Evolutionary conservation across 2,329 filamentous ascomycete species (phyloP).

Genomic region (Malbranchea zuffiana): DNA sequence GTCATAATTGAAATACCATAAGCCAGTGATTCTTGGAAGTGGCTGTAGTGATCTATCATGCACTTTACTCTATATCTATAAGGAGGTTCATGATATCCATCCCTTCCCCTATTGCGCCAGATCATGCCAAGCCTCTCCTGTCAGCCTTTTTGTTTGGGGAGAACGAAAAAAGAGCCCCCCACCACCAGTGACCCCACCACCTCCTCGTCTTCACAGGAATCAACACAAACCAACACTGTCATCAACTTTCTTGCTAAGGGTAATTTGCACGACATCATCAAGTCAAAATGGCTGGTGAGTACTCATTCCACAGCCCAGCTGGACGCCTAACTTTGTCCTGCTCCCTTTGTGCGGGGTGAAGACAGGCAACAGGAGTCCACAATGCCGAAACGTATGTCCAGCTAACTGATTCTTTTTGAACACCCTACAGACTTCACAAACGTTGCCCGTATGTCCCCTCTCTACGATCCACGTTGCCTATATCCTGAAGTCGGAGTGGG

Average conservation of each 20-base stretch:
- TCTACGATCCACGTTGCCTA: slow-evolving; percentile 29
- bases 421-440: slow-evolving; percentile 25
- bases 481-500: slow-evolving; percentile 29
- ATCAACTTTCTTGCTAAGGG: slow-evolving; percentile 5
- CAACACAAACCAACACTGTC: slow-evolving; percentile 3
- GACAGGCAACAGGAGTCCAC: not conserved
- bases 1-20: no score
- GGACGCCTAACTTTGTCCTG: not conserved
- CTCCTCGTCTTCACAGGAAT: slow-evolving; percentile 7
- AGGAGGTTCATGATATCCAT: no score
- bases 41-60: no score
- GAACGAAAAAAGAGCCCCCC: slow-evolving; percentile 3
- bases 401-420: not conserved
- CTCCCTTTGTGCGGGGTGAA: not conserved
- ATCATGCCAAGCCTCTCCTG: not conserved
- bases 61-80: no score
- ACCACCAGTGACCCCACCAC: slow-evolving; percentile 14
- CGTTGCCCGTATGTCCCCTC: slow-evolving; percentile 31
- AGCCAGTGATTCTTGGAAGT: no score
- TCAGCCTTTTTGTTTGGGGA: not conserved
- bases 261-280: not conserved
- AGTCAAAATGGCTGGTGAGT: slow-evolving; percentile 14
- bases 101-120: no score
- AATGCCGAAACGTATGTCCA: not conserved
- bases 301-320: not conserved